Percentiles rank a stretch among this genome's conserved stretches.
Conservation (phyloP, 805 yeast genomes). For the Saccharomycopsis microspora region DNA sequence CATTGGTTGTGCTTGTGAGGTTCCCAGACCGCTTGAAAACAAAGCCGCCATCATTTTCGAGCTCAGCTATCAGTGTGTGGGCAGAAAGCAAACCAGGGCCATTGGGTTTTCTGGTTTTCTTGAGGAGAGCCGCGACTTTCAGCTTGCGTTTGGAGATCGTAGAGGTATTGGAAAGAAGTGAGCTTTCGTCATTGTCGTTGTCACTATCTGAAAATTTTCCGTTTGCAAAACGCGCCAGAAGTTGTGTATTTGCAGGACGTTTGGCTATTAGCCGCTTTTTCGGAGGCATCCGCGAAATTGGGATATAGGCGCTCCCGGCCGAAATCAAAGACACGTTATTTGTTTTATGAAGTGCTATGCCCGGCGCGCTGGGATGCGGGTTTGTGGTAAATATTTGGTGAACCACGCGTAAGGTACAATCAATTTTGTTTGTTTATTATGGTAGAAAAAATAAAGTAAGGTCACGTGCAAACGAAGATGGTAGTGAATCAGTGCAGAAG, state of each 20-base stretch:
- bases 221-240: background rate
- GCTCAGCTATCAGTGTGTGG: background rate
- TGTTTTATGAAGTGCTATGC: too few species aligned
- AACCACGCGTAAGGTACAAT: too few species aligned
- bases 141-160: background rate
- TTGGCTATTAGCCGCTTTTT: slow-evolving; percentile 1
- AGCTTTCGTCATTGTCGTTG: background rate
- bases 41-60: slow-evolving; percentile 15
- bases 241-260: background rate
- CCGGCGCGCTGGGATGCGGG: too few species aligned
- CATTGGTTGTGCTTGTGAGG: background rate
- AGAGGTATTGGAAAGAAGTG: slow-evolving; percentile 1
- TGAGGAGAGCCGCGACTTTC: slow-evolving; percentile 1
- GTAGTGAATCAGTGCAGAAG: too few species aligned
- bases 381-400: too few species aligned
- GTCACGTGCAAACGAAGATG: too few species aligned
- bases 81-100: background rate
- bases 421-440: background rate
- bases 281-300: slow-evolving; percentile 1
- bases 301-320: too few species aligned
- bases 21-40: slow-evolving; percentile 7
- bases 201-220: background rate
- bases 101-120: background rate
- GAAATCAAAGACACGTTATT: too few species aligned
- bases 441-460: too few species aligned